A percentile compares a stretch with the other conserved stretches of the same genome.
These are phyloP conservation scores for Monosporascus sp. DNA, from an alignment of 2,329 filamentous ascomycete species.

Conservation along the genomic window DNA sequence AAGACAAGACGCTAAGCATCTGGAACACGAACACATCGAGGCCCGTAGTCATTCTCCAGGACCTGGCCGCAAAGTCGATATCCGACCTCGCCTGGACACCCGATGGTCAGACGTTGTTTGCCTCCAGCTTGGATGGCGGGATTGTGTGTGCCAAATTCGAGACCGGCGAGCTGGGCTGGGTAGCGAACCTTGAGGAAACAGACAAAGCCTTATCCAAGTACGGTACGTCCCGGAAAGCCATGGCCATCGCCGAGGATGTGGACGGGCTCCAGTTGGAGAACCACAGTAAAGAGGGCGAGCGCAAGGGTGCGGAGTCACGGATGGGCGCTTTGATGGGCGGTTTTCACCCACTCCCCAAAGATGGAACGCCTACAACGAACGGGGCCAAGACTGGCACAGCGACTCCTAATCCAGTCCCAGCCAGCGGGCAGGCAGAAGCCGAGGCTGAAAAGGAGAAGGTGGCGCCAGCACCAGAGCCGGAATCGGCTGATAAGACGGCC, in stretches of 20 bases:
- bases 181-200: conserved; percentile 80
- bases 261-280: conserved; percentile 85
- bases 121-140: conserved; percentile 83
- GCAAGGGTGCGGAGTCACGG: conserved; percentile 82
- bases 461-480: conserved; percentile 35
- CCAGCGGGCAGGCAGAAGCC: conserved; percentile 27
- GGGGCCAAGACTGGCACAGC: conserved; percentile 41
- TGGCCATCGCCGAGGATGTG: conserved; percentile 88
- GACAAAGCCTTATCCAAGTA: conserved; percentile 91
- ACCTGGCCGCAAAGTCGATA: conserved; percentile 84
- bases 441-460: conserved; percentile 20
- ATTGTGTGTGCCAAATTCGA: conserved; percentile 81
- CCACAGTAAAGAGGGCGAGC: conserved; percentile 84
- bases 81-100: conserved; percentile 93
- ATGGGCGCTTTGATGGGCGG: conserved; percentile 99
- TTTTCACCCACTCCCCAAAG: conserved; percentile 50
- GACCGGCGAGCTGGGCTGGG: conserved; percentile 82
- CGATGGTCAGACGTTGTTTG: conserved; percentile 80
- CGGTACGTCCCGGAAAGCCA: conserved; percentile 78
- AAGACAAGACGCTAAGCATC: conserved; percentile 91
- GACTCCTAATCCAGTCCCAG: conserved; percentile 32
- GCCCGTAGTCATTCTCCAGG: conserved; percentile 84
- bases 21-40: conserved; percentile 97
- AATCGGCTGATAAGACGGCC: conserved; percentile 48
- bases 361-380: conserved; percentile 41